Percentiles rank a stretch among this genome's conserved stretches.
phyloP scores from a whole-genome alignment of 441 rosid genomes.

The Isatis lusitanica region DNA sequence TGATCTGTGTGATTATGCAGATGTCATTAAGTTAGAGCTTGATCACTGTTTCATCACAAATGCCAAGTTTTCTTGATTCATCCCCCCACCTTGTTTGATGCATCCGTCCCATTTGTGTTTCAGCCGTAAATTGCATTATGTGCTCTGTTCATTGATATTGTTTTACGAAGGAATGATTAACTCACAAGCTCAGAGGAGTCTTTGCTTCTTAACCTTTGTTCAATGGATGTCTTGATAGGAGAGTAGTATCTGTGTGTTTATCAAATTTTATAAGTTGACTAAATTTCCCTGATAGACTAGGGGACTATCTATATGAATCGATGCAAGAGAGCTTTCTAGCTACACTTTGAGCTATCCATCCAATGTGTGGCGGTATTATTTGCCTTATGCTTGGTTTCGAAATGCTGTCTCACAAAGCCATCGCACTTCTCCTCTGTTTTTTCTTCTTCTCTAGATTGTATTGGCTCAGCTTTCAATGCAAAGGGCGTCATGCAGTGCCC shows the following conservation, averaged over 20 bases:
- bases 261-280: background rate
- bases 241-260: background rate
- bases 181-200: background rate
- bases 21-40: background rate
- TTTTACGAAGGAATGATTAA: background rate
- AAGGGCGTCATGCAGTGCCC: conserved; percentile 99
- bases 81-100: conserved; percentile 1
- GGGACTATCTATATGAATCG: background rate
- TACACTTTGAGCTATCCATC: background rate
- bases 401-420: background rate
- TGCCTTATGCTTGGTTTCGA: conserved; percentile 3
- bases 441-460: conserved; percentile 64
- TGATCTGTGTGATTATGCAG: background rate
- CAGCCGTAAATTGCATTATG: background rate
- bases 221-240: background rate
- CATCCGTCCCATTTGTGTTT: conserved; percentile 1
- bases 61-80: conserved; percentile 8
- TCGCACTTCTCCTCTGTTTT: background rate
- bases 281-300: background rate
- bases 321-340: conserved; percentile 7
- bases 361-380: background rate
- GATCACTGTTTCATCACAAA: conserved; percentile 15
- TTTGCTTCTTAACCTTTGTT: background rate
- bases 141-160: background rate
- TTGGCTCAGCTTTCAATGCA: conserved; percentile 93